Evolutionary conservation across 352 stramenopile genomes (phyloP), one percentile per base, ranked within the genome.

Genomic region (Pythium sukuiense): DNA sequence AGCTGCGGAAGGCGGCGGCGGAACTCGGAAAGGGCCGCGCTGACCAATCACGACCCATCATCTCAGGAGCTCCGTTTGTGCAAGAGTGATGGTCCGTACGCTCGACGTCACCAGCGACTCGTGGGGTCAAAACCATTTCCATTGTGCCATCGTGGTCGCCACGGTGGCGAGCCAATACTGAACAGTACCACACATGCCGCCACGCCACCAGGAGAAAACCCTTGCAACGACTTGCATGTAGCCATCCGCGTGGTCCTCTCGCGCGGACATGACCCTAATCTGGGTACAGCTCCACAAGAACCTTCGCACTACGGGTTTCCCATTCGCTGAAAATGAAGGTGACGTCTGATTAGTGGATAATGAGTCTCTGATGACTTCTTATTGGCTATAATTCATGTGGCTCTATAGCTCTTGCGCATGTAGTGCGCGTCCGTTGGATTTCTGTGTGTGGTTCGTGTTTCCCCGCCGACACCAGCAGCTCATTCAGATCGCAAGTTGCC

Each of bases 261-360:
- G 43, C 35, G 35, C 35, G 0, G 35, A 14, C 35, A 16, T 4
- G 8, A 3, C 35, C 7, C 9, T 7, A 13, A 26, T 26, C 6
- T 49, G 41, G 41, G 14, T 26, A 49, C 41, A 49, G 13, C 30
- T 39, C 59, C 59, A 65, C 59, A 65, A 65, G 59, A 65, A 59
- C 26, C 35, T 57, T 56, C 45, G 6, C 18, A 0, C 29, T 20
- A 2, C 27, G 4, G 3, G 6, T 6, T 2, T 43, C 29, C 32
- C 24, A 59, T 65, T 65, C 48, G 50, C 18, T 30, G 58, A 58
- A 24, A 54, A 16, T n/a, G 11, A 33, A 1, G 30, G 30, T 3
- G 0, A 5, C 12, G 2, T 50, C 14, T 39, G 9, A 67, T 67
- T 67, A 52, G 61, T 41, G 2, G 0, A 49, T 61, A 61, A 33